phyloP scores from a whole-genome alignment of 306 rosid species.

The Cyclanthera cordifolia region DNA sequence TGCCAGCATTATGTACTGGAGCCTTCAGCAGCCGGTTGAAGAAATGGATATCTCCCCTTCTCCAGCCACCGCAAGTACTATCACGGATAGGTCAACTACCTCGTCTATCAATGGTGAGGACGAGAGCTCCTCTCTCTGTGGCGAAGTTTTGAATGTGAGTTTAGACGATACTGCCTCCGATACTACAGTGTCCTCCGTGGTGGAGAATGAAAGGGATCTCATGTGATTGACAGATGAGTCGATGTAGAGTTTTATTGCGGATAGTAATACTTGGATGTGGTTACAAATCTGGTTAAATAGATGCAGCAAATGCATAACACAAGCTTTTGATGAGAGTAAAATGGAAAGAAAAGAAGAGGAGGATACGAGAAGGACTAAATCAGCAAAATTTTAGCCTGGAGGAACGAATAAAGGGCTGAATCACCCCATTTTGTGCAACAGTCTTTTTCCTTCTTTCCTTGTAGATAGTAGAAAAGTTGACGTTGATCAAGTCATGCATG shows the following conservation, averaged over 20 bases:
- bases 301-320: neutral
- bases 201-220: conserved; percentile 30
- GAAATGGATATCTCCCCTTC: conserved; percentile 46
- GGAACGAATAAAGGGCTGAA: conserved; percentile 1
- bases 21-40: conserved; percentile 60
- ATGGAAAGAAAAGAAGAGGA: neutral
- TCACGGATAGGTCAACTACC: conserved; percentile 53
- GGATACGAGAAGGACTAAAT: neutral
- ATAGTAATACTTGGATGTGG: neutral
- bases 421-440: neutral
- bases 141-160: conserved; percentile 58
- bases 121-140: conserved; percentile 50
- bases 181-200: conserved; percentile 51
- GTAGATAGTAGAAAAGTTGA: conserved; percentile 6
- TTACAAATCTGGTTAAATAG: neutral
- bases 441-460: neutral
- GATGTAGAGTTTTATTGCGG: too few relatives aligned
- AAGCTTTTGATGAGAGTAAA: neutral
- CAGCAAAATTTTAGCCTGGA: neutral
- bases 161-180: conserved; percentile 74
- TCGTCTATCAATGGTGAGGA: conserved; percentile 69
- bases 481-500: neutral
- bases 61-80: conserved; percentile 21
- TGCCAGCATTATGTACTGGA: conserved; percentile 90
- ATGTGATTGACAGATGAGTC: neutral